Conservation (phyloP, 805 yeast genomes). For the Hanseniaspora hatyaiensis region DNA sequence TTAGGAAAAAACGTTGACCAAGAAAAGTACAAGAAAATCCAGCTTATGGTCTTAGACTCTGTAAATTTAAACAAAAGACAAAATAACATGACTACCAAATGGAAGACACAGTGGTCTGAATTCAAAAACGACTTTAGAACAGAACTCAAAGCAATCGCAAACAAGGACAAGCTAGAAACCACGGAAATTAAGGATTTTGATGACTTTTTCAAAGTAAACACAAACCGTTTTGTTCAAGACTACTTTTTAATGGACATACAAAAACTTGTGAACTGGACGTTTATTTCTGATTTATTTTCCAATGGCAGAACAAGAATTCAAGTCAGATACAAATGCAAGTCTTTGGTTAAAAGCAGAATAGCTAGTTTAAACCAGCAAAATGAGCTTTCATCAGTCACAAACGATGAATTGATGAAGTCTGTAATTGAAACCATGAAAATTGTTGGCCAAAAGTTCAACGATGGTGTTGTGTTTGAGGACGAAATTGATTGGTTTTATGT, state of each 20-base stretch:
- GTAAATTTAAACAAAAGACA: slow-evolving; percentile 6
- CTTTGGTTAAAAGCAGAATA: slow-evolving; percentile 43
- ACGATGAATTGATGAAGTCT: not conserved
- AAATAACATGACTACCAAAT: not conserved
- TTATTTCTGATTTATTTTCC: slow-evolving; percentile 78
- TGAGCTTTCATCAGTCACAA: not conserved
- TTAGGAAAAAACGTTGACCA: not conserved
- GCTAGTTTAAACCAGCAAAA: not conserved
- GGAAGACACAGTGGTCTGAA: not conserved
- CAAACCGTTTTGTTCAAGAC: not conserved
- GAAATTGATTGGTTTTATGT: slow-evolving; percentile 15
- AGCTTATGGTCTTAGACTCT: slow-evolving; percentile 1
- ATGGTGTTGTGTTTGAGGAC: slow-evolving; percentile 10
- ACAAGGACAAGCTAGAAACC: not conserved
- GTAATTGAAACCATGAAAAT: not conserved
- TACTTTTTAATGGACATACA: slow-evolving; percentile 19
- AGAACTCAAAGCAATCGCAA: not conserved
- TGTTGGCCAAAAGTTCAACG: not conserved
- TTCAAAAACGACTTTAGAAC: not conserved
- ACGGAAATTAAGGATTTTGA: too few species aligned
- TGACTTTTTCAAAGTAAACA: not conserved
- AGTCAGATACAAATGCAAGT: slow-evolving; percentile 92
- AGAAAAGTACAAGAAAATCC: not conserved
- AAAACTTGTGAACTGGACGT: slow-evolving; percentile 73
- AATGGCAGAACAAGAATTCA: slow-evolving; percentile 85